These are phyloP conservation scores for Xylaria sp. DNA, from an alignment of 2,329 filamentous ascomycete genomes.

Conservation along the genomic window DNA sequence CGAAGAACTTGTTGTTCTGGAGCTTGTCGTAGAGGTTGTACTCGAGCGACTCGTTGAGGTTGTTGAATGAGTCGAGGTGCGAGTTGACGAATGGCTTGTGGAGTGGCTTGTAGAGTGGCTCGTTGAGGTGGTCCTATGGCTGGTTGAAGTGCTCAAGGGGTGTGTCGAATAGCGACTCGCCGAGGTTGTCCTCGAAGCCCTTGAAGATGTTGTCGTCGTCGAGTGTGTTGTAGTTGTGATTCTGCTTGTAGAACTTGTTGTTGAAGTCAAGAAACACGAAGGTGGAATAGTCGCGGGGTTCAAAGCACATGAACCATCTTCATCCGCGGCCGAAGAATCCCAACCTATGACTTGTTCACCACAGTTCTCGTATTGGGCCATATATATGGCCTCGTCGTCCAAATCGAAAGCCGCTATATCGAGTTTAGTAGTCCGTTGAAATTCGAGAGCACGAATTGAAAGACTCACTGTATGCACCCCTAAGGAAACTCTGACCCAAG, in stretches of 20 bases:
- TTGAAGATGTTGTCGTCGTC: constrained; percentile 9
- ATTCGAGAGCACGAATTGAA: not conserved
- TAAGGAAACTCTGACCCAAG: constrained; percentile 38
- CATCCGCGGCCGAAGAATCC: constrained; percentile 20
- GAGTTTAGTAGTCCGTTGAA: constrained; percentile 1
- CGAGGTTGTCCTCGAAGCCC: constrained; percentile 7
- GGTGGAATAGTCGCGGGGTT: constrained; percentile 20
- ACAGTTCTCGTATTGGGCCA: constrained; percentile 42
- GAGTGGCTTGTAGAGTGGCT: constrained; percentile 10
- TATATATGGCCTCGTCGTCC: constrained; percentile 35
- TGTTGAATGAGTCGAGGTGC: constrained; percentile 14
- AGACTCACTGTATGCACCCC: constrained; percentile 38
- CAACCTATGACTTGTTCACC: constrained; percentile 34
- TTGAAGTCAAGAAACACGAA: constrained; percentile 26
- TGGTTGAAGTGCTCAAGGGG: constrained; percentile 4
- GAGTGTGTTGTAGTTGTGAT: constrained; percentile 16
- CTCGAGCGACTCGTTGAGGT: constrained; percentile 8
- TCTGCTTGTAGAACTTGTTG: constrained; percentile 1
- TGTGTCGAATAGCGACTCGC: not conserved
- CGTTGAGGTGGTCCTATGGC: constrained; percentile 11
- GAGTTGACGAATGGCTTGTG: constrained; percentile 10
- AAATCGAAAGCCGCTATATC: constrained; percentile 38
- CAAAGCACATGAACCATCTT: constrained; percentile 28
- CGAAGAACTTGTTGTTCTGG: not conserved
- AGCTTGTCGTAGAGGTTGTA: not conserved